Conservation (phyloP, 192 early-diverging fungal species). For the Pilaira anomala region DNA sequence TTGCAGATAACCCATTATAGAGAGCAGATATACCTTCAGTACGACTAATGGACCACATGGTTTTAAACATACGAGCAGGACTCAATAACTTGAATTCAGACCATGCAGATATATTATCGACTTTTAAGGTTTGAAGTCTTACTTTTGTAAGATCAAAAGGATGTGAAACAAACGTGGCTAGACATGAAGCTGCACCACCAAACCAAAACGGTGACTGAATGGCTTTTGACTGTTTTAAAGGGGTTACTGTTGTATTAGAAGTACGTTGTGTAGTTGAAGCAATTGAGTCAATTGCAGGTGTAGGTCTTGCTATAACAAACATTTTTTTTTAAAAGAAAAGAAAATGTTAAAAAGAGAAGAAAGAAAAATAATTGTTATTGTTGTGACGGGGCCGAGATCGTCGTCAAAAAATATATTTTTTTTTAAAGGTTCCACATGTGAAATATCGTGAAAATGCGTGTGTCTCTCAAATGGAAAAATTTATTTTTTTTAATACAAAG, state of each 20-base stretch:
- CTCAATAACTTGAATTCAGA: constrained; percentile 15
- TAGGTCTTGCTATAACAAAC: constrained; percentile 3
- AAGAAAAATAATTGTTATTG: too few species aligned
- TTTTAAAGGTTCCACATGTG: too few species aligned
- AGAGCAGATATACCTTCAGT: constrained; percentile 66
- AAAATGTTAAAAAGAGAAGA: too few species aligned
- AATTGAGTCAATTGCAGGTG: background rate
- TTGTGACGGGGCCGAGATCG: too few species aligned
- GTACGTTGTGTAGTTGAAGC: background rate
- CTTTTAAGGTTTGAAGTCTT: constrained; percentile 55
- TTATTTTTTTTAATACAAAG: too few species aligned
- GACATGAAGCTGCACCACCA: constrained; percentile 49
- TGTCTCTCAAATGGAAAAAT: too few species aligned
- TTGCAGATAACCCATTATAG: constrained; percentile 68
- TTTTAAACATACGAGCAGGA: constrained; percentile 60
- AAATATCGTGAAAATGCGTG: too few species aligned
- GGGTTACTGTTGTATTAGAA: background rate
- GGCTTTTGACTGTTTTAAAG: background rate
- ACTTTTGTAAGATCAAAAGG: constrained; percentile 90
- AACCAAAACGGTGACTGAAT: constrained; percentile 33
- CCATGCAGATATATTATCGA: constrained; percentile 23
- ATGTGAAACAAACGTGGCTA: constrained; percentile 66
- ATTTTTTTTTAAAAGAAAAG: too few species aligned
- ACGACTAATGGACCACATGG: constrained; percentile 67
- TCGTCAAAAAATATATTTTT: too few species aligned